phyloP scores from a whole-genome alignment of 345 rosid species.

The Bruguiera gymnorhiza region DNA sequence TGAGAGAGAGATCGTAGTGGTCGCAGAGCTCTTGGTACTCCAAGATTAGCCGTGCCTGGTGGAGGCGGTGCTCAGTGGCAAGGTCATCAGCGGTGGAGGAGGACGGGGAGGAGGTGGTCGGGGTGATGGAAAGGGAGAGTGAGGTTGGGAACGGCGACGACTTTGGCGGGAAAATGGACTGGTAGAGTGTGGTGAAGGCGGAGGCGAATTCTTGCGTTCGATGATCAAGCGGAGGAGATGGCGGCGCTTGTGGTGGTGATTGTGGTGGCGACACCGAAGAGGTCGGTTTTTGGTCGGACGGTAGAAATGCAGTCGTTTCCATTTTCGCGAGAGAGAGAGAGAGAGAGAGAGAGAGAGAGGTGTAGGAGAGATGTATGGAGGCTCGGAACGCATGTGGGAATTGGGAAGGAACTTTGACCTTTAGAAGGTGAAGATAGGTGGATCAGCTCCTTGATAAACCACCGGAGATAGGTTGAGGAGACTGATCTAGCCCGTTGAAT shows the following conservation, averaged over 20 bases:
- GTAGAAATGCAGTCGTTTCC: constrained; percentile 40
- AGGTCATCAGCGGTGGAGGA: constrained; percentile 15
- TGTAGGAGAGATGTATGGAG: background rate
- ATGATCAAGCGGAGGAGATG: constrained; percentile 30
- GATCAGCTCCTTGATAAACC: no score
- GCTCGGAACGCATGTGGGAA: background rate
- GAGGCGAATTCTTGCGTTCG: constrained; percentile 40
- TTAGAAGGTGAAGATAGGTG: no score
- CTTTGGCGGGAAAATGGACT: constrained; percentile 66
- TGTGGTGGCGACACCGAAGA: constrained; percentile 16
- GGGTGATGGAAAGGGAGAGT: constrained; percentile 47
- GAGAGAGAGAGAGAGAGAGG: background rate
- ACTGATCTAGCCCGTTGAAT: no score
- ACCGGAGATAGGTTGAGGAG: no score
- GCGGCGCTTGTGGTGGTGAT: constrained; percentile 13
- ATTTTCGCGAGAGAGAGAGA: background rate
- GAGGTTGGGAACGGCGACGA: constrained; percentile 35
- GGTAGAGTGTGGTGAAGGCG: constrained; percentile 52
- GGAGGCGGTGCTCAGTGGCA: constrained; percentile 58
- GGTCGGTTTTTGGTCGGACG: constrained; percentile 30
- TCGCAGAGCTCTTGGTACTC: constrained; percentile 65
- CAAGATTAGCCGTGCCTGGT: constrained; percentile 62
- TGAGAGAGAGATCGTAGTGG: constrained; percentile 41
- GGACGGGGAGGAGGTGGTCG: constrained; percentile 43
- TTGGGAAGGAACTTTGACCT: background rate